Evolutionary conservation across 2,329 filamentous ascomycete genomes (phyloP).

Genomic region (Pseudocercospora eumusae): DNA sequence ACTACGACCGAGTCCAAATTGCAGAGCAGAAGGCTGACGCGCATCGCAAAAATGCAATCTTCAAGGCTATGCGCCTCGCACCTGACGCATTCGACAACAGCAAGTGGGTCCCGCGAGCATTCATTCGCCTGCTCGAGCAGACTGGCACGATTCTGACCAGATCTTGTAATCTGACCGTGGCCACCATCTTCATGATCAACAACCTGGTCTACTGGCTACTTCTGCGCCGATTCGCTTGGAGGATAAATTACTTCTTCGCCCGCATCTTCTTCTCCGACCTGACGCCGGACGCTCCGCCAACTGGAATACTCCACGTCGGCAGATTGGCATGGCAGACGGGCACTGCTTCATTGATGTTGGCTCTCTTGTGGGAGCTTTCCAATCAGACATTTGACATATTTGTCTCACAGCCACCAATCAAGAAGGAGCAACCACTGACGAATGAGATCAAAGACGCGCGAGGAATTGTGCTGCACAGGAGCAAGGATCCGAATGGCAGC

Average conservation of each 20-base stretch:
- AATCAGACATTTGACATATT: constrained; percentile 80
- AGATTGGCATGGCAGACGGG: constrained; percentile 29
- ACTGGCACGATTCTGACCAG: constrained; percentile 24
- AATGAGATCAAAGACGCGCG: constrained; percentile 65
- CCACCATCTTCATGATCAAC: constrained; percentile 25
- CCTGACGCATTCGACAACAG: constrained; percentile 2
- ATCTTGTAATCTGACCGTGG: constrained; percentile 26
- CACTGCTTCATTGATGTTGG: constrained; percentile 67
- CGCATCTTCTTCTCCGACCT: constrained; percentile 71
- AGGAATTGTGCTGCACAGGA: constrained; percentile 33
- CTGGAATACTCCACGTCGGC: constrained; percentile 51
- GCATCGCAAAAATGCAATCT: constrained; percentile 1
- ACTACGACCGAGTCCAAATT: constrained; percentile 66
- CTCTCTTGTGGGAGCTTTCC: constrained; percentile 72
- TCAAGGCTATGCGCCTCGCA: constrained; percentile 6
- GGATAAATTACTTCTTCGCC: constrained; percentile 67
- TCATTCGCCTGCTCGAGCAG: constrained; percentile 12
- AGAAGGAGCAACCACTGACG: constrained; percentile 81
- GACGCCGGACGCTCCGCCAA: constrained; percentile 63
- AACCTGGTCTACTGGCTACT: constrained; percentile 62
- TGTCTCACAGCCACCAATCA: constrained; percentile 76
- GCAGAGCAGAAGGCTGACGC: constrained; percentile 32
- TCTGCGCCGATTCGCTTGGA: constrained; percentile 67
- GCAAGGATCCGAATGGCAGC: constrained; percentile 79
- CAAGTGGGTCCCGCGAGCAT: constrained; percentile 11